Evolutionary conservation across 257 asterid species (phyloP).

Genomic region (Gardenia jasminoides): DNA sequence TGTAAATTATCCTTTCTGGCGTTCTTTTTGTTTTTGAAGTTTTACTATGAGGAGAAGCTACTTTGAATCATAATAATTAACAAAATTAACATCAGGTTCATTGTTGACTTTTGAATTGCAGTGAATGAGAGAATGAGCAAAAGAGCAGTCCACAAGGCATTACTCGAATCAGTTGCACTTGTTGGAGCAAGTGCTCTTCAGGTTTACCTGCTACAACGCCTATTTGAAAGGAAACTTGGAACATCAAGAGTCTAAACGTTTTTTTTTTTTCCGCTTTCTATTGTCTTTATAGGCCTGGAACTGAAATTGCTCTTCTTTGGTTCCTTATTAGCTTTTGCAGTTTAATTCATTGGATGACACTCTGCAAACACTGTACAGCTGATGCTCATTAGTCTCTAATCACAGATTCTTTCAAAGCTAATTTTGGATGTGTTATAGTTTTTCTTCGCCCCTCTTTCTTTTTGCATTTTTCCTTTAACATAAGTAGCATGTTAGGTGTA

Average conservation of each 20-base stretch:
- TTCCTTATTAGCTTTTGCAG: background rate
- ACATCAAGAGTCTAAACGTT: conserved; percentile 59
- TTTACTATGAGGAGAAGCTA: background rate
- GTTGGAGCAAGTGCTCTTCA: conserved; percentile 62
- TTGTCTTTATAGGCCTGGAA: background rate
- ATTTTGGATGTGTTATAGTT: too few species aligned
- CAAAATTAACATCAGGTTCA: background rate
- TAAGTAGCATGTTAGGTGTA: background rate
- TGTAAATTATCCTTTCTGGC: background rate
- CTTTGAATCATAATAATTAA: background rate
- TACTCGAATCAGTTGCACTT: conserved; percentile 64
- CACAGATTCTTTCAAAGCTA: background rate
- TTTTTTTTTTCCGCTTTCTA: background rate
- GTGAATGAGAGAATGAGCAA: conserved; percentile 79
- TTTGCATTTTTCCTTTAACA: background rate
- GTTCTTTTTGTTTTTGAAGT: background rate
- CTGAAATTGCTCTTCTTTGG: background rate
- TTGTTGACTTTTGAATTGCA: conserved; percentile 28
- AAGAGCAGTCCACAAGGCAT: conserved; percentile 64
- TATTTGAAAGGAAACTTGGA: conserved; percentile 77
- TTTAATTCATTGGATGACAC: background rate
- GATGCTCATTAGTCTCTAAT: background rate
- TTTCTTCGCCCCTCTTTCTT: too few species aligned
- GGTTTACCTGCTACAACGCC: conserved; percentile 63
- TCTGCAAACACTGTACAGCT: background rate